Evolutionary conservation across 208 protist species (phyloP).

Genomic region (Phytomonas sp.): DNA sequence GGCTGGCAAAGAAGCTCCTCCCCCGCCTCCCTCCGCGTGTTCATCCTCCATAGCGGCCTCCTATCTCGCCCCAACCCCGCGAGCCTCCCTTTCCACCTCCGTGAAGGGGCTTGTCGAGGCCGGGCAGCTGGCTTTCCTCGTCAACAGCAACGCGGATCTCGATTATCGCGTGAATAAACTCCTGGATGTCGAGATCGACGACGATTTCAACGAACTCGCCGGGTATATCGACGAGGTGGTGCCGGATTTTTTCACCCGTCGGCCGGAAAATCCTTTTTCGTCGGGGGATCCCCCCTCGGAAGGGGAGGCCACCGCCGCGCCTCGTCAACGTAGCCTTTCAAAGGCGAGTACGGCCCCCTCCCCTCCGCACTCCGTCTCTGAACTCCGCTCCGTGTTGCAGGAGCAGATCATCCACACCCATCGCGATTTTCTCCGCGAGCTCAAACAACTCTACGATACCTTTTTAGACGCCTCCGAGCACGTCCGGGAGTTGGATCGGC

Average conservation of each 20-base stretch:
- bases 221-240: conserved; percentile 51
- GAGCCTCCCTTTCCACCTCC: not conserved
- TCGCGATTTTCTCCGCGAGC: conserved; percentile 46
- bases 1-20: too few species aligned
- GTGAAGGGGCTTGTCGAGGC: too few species aligned
- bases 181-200: conserved; percentile 50
- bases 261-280: too few species aligned
- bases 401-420: conserved; percentile 49
- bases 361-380: not conserved
- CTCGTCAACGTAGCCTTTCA: too few species aligned
- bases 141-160: not conserved
- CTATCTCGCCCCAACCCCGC: too few species aligned
- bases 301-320: too few species aligned
- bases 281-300: too few species aligned
- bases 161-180: conserved; percentile 10
- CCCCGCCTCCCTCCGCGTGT: too few species aligned
- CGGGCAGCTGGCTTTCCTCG: too few species aligned
- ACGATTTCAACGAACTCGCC: conserved; percentile 47
- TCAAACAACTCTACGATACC: conserved; percentile 38
- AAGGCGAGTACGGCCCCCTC: too few species aligned
- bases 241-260: conserved; percentile 34
- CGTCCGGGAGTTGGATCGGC: conserved; percentile 38
- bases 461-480: conserved; percentile 37
- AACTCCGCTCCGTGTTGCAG: conserved; percentile 50
- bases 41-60: too few species aligned